Evolutionary conservation across 805 yeast species (phyloP).

Genomic region (Yamadazyma scolyti): DNA sequence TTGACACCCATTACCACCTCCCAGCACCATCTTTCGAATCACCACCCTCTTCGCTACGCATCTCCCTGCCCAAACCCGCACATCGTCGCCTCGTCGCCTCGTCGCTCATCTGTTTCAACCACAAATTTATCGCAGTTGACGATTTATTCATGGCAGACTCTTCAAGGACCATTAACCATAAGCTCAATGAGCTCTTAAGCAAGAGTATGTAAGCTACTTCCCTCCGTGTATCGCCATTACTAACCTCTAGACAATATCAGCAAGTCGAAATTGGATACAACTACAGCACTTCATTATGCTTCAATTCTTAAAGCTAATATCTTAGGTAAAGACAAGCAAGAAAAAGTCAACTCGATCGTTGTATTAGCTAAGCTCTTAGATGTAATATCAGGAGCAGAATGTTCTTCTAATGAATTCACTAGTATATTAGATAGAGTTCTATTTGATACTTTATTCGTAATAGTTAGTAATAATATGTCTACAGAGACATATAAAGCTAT

Average conservation of each 20-base stretch:
- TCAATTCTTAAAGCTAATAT: slow-evolving; percentile 38
- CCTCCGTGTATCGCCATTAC: slow-evolving; percentile 5
- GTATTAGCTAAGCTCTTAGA: slow-evolving; percentile 53
- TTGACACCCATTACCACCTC: too few species aligned
- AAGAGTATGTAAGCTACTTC: slow-evolving; percentile 21
- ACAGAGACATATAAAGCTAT: slow-evolving; percentile 45
- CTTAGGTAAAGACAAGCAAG: slow-evolving; percentile 45
- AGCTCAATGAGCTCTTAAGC: slow-evolving; percentile 39
- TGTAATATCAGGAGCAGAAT: slow-evolving; percentile 32
- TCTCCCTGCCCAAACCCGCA: too few species aligned
- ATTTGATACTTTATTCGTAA: slow-evolving; percentile 38
- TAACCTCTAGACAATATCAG: slow-evolving; percentile 19
- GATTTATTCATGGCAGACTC: slow-evolving; percentile 42
- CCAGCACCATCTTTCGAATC: too few species aligned
- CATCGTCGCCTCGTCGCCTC: too few species aligned
- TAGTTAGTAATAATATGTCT: slow-evolving; percentile 39
- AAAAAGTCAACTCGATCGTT: slow-evolving; percentile 49
- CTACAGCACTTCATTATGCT: slow-evolving; percentile 32
- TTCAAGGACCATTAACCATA: slow-evolving; percentile 41
- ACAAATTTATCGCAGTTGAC: too few species aligned
- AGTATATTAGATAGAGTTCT: slow-evolving; percentile 37
- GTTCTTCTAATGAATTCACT: slow-evolving; percentile 26
- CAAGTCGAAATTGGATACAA: slow-evolving; percentile 27
- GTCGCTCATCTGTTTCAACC: too few species aligned
- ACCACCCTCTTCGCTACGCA: too few species aligned